These are phyloP conservation scores for Pistacia integerrima DNA, from an alignment of 345 rosid genomes.

Conservation along the genomic window DNA sequence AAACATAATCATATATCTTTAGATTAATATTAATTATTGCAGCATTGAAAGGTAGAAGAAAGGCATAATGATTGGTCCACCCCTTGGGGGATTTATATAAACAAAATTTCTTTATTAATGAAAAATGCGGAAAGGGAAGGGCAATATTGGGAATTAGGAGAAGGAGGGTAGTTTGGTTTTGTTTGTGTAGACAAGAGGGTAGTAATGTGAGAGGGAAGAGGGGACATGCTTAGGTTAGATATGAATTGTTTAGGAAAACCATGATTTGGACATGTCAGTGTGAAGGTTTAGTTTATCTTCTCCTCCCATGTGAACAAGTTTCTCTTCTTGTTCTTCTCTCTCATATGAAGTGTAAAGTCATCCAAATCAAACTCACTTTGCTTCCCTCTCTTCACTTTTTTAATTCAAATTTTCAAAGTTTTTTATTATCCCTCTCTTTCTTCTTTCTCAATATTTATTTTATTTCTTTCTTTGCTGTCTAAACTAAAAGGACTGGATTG, in stretches of 20 bases:
- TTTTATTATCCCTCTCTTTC: constrained; percentile 16
- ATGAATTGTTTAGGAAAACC: constrained; percentile 36
- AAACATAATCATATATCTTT: background rate
- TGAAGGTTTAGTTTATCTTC: constrained; percentile 21
- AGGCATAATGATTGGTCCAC: constrained; percentile 9
- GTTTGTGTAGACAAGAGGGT: constrained; percentile 12
- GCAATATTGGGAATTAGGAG: background rate
- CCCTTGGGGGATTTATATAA: no score
- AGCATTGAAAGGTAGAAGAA: background rate
- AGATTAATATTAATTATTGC: background rate
- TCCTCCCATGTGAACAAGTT: constrained; percentile 35
- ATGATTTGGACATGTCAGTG: constrained; percentile 36
- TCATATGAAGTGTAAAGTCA: constrained; percentile 36
- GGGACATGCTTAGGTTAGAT: constrained; percentile 33
- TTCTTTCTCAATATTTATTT: background rate
- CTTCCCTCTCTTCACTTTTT: constrained; percentile 22
- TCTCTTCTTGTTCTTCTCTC: background rate
- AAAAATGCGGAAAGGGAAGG: background rate
- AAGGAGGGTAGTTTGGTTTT: background rate
- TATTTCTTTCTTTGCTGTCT: background rate
- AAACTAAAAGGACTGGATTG: background rate
- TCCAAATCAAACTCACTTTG: constrained; percentile 26
- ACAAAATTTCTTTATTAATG: no score
- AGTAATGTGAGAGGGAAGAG: constrained; percentile 15
- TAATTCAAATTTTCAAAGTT: constrained; percentile 17